Base-by-base conservation (phyloP, 2,329 filamentous ascomycete genomes). In the Xylariaceae sp. region DNA sequence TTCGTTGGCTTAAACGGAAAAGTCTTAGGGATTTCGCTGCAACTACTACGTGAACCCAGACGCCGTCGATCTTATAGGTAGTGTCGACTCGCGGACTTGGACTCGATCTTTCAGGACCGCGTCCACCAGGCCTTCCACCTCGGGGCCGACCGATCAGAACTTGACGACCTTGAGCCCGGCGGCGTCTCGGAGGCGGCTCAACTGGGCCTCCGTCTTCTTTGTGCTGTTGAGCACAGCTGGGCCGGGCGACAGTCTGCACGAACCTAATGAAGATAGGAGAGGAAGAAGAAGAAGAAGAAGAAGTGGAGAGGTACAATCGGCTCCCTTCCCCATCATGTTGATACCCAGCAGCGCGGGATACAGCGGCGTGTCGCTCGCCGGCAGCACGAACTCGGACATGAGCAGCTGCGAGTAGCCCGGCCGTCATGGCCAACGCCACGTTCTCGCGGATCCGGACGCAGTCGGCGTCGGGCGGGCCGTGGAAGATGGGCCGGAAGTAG, bases 191-290 rank as follows among this genome's bases (percentile, higher is more conserved):
- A 64, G 25, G 11, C 39, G 33, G 19, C 41, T 46, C 57, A 59
- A 67, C 31, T 64, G 54, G n/a, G 33, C 43, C 38, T 61, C 57
- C 2, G 56, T 64, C 14, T 61, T 49, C 42, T 67, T 61, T 32
- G 49, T 46, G 2, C 54, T 52, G 3, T 52, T 52, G 30, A 58
- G 44, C 5, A 54, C 42, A 12, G 37, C 37, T 43, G 19, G 22
- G 12, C 6, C 18, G 29, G n/a, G n/a, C n/a, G n/a, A n/a, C n/a
- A n/a, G n/a, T n/a, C n/a, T 29, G 2, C 13, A 9, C 7, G 6
- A 17, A 5, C n/a, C 18, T 7, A 14, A 11, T 29, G 12, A 29
- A 15, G 13, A 12, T 29, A 15, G 8, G 8, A 14, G 9, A 9
- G 25, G 25, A 10, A 6, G 7, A 27, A 27, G 14, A 6, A 14